Percentiles rank a stretch among this genome's conserved stretches.
phyloP scores from a whole-genome alignment of 1,284 basidiomycete species.

The Gomphus bonarii region DNA sequence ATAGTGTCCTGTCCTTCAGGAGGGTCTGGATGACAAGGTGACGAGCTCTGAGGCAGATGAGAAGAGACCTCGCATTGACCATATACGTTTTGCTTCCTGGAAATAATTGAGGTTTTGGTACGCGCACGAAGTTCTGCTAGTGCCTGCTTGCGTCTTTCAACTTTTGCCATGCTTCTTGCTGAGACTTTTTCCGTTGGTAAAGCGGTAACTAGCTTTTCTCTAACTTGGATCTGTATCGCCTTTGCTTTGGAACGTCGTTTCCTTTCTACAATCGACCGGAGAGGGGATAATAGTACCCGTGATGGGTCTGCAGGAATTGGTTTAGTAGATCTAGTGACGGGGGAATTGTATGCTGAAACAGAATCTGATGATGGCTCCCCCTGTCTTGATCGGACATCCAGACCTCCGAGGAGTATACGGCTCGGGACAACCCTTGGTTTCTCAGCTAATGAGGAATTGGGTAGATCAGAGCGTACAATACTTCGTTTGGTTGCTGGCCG shows the following conservation, averaged over 20 bases:
- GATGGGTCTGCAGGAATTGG: not conserved
- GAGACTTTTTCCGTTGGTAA: not conserved
- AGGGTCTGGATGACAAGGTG: not conserved
- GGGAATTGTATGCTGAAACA: not conserved
- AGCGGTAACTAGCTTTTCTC: constrained; percentile 1
- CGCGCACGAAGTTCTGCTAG: not conserved
- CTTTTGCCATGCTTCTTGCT: not conserved
- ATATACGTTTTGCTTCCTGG: not conserved
- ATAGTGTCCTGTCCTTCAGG: not conserved
- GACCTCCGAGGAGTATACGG: not conserved
- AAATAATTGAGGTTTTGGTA: not conserved
- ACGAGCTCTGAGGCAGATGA: not conserved
- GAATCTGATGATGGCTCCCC: not conserved
- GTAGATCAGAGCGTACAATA: not conserved
- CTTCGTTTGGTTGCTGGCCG: not conserved
- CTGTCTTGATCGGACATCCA: not conserved
- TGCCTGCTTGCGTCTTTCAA: not conserved
- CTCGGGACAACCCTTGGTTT: not conserved
- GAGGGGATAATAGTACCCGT: not conserved
- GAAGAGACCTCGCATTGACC: not conserved
- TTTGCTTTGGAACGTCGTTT: constrained; percentile 4
- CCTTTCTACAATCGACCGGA: not conserved
- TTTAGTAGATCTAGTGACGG: not conserved
- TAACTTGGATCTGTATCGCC: not conserved
- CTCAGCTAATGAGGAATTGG: not conserved